A percentile compares a stretch with the other conserved stretches of the same genome.
Evolutionary conservation across 257 asterid species (phyloP).

Genomic region (Solanum bulbocastanum): DNA sequence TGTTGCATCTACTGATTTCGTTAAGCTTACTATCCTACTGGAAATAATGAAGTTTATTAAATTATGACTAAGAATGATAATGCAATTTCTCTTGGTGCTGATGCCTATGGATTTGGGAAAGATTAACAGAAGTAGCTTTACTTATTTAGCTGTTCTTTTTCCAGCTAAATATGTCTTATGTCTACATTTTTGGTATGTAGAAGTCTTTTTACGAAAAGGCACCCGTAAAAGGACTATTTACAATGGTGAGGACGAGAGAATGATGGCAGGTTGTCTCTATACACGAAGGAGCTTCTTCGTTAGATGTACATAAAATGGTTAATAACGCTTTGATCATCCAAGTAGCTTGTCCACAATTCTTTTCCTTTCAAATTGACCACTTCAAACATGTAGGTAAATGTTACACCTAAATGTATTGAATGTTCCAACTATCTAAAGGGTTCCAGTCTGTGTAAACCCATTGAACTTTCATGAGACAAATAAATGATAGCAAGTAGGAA

Average conservation of each 20-base stretch:
- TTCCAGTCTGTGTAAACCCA: neutral
- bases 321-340: neutral
- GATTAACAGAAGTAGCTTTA: neutral
- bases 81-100: neutral
- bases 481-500: neutral
- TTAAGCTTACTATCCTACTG: neutral
- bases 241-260: neutral
- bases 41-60: neutral
- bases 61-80: neutral
- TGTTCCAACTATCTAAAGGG: neutral
- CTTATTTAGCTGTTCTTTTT: neutral
- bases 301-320: neutral
- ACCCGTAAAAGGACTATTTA: neutral
- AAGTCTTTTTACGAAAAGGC: neutral
- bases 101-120: neutral
- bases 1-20: neutral
- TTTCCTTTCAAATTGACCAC: neutral
- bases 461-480: neutral
- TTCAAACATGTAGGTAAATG: neutral
- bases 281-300: neutral
- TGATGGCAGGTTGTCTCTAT: neutral
- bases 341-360: neutral
- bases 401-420: neutral
- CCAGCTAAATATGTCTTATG: neutral
- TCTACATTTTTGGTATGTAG: neutral